A percentile compares a stretch with the other conserved stretches of the same genome.
Evolutionary conservation across 495 filamentous ascomycete genomes (phyloP).

Genomic region (Penicillium chermesinum): DNA sequence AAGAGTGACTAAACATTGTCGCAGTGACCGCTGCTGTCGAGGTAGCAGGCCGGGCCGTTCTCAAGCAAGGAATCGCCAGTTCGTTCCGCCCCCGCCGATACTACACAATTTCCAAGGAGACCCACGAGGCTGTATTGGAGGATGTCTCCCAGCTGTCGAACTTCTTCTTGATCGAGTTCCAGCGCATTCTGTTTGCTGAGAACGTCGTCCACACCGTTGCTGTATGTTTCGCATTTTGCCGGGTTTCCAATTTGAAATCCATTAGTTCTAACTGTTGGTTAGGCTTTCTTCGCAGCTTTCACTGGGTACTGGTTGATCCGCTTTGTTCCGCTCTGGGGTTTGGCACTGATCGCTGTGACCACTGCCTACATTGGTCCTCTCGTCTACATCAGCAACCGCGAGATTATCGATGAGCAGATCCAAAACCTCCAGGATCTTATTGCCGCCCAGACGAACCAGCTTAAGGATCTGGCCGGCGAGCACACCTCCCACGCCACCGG

Average conservation of each 20-base stretch:
- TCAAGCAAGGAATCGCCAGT: slow-evolving; percentile 74
- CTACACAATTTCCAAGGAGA: slow-evolving; percentile 83
- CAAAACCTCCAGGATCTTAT: slow-evolving; percentile 63
- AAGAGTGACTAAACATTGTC: slow-evolving; percentile 9
- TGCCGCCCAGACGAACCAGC: slow-evolving; percentile 74
- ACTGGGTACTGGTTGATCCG: slow-evolving; percentile 91
- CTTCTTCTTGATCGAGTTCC: slow-evolving; percentile 95
- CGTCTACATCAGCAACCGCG: slow-evolving; percentile 87
- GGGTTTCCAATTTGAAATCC: background rate
- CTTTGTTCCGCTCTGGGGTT: slow-evolving; percentile 87
- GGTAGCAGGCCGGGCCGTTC: slow-evolving; percentile 64
- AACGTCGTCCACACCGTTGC: slow-evolving; percentile 75
- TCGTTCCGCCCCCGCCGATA: slow-evolving; percentile 88
- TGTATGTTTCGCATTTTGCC: slow-evolving; percentile 51
- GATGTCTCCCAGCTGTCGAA: slow-evolving; percentile 90
- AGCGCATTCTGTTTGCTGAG: slow-evolving; percentile 92
- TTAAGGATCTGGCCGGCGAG: slow-evolving; percentile 73
- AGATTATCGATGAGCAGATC: slow-evolving; percentile 85
- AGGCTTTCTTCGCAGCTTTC: slow-evolving; percentile 78
- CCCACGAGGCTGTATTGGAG: slow-evolving; percentile 70
- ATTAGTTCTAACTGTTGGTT: slow-evolving; percentile 16
- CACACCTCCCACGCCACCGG: slow-evolving; percentile 73
- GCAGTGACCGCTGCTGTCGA: slow-evolving; percentile 71
- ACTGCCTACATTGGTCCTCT: slow-evolving; percentile 81
- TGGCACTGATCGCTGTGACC: slow-evolving; percentile 71